phyloP scores from a whole-genome alignment of 2,329 filamentous ascomycete genomes.

The Colletotrichum lentis region DNA sequence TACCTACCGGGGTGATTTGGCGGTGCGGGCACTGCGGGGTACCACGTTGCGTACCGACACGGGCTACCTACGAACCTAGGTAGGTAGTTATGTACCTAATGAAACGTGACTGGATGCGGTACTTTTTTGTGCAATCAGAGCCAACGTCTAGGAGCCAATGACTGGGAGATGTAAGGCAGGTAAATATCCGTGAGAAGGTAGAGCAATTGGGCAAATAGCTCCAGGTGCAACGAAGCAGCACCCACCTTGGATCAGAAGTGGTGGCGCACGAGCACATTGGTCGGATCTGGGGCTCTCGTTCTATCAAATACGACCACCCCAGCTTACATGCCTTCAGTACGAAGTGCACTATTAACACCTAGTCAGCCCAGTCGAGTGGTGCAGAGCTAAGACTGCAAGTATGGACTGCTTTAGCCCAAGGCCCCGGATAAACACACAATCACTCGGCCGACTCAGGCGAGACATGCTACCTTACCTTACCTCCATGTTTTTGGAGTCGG shows the following conservation, averaged over 20 bases:
- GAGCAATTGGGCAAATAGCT: background rate
- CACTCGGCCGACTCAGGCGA: conserved; percentile 1
- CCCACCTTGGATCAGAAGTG: background rate
- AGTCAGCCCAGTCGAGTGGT: background rate
- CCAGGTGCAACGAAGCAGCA: background rate
- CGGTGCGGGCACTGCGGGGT: conserved; percentile 2
- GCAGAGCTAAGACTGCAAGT: conserved; percentile 4
- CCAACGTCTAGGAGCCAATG: background rate
- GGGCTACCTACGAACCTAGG: background rate
- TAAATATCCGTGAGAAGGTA: background rate
- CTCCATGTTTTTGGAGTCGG: background rate
- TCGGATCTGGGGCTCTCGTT: background rate
- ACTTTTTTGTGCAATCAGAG: background rate
- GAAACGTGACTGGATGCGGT: background rate
- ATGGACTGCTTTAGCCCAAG: background rate
- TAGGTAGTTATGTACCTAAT: background rate
- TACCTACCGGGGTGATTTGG: background rate
- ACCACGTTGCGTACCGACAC: conserved; percentile 5
- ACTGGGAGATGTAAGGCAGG: background rate
- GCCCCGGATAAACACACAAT: background rate
- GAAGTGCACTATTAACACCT: too few species aligned
- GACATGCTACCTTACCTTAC: background rate
- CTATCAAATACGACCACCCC: background rate
- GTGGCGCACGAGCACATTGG: background rate
- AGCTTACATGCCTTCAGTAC: background rate